A percentile compares a stretch with the other conserved stretches of the same genome.
phyloP scores from a whole-genome alignment of 257 asterid genomes.

The Forsythia viridissima region DNA sequence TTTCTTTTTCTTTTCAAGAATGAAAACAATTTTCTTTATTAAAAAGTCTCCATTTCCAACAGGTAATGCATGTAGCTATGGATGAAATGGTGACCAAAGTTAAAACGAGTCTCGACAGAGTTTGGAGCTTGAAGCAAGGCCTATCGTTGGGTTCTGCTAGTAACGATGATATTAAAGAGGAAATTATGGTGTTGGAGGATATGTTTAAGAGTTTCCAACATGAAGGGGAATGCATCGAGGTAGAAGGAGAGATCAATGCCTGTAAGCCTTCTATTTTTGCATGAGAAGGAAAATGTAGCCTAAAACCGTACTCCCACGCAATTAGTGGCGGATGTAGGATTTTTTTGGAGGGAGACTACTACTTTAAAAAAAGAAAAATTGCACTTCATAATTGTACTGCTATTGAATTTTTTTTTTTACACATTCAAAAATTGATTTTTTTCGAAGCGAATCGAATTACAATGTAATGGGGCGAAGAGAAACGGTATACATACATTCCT shows the following conservation, averaged over 20 bases:
- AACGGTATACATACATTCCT: too few species aligned
- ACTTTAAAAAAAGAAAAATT: too few species aligned
- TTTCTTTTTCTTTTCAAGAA: too few species aligned
- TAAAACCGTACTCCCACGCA: too few species aligned
- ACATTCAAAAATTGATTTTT: too few species aligned
- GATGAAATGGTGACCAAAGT: conserved; percentile 56
- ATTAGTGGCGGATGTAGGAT: too few species aligned
- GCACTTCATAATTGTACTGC: too few species aligned
- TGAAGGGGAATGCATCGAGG: conserved; percentile 39
- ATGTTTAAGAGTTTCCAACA: conserved; percentile 45
- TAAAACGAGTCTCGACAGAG: conserved; percentile 37
- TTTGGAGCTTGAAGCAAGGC: conserved; percentile 43
- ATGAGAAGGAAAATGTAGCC: conserved; percentile 21
- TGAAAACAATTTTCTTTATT: neutral
- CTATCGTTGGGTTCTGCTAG: neutral
- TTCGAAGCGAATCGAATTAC: too few species aligned
- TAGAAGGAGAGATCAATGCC: conserved; percentile 40
- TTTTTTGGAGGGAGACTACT: too few species aligned
- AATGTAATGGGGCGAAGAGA: too few species aligned
- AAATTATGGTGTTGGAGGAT: conserved; percentile 48
- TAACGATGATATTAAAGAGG: conserved; percentile 30
- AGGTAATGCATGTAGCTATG: conserved; percentile 29
- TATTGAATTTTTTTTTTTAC: too few species aligned
- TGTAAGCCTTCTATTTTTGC: conserved; percentile 50
- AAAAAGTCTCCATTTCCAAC: neutral